Conservation (phyloP, 2,329 filamentous ascomycete genomes). For the Tolypocladium inflatum region DNA sequence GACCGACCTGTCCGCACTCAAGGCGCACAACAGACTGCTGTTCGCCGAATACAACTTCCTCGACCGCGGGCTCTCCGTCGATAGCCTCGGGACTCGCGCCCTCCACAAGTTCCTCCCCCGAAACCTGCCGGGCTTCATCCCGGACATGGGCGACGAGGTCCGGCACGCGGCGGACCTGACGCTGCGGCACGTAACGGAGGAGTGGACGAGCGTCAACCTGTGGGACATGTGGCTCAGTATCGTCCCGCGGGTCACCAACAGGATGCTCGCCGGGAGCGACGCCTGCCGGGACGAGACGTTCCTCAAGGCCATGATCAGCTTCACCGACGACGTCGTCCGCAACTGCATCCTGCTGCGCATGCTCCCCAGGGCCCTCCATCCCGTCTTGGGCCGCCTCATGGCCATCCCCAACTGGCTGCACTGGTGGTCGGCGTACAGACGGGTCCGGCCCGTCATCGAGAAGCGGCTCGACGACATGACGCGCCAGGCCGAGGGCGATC, state of each 20-base stretch:
- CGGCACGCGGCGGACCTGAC: conserved; percentile 22
- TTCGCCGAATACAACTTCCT: conserved; percentile 34
- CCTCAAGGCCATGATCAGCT: conserved; percentile 35
- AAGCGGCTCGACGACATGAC: conserved; percentile 37
- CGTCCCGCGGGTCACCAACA: conserved; percentile 33
- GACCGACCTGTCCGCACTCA: conserved; percentile 26
- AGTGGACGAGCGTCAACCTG: conserved; percentile 30
- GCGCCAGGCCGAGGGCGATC: conserved; percentile 28
- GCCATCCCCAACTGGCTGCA: conserved; percentile 35
- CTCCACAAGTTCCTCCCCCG: conserved; percentile 34
- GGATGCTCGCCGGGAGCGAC: conserved; percentile 28
- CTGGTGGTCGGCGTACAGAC: conserved; percentile 29
- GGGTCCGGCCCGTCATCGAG: conserved; percentile 37
- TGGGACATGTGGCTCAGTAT: conserved; percentile 34
- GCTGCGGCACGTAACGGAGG: conserved; percentile 21
- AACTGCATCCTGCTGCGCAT: conserved; percentile 35
- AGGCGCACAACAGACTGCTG: conserved; percentile 29
- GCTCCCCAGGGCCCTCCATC: conserved; percentile 37
- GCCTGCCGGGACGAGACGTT: conserved; percentile 33
- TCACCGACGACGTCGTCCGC: conserved; percentile 38
- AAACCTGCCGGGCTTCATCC: conserved; percentile 26
- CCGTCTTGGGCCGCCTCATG: conserved; percentile 35
- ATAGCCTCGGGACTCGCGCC: conserved; percentile 29
- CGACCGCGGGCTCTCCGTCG: conserved; percentile 19
- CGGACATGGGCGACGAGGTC: conserved; percentile 31